Percentiles rank a stretch among this genome's conserved stretches.
phyloP scores from a whole-genome alignment of 1,284 basidiomycete genomes.

The Cutaneotrichosporon dermatis region DNA sequence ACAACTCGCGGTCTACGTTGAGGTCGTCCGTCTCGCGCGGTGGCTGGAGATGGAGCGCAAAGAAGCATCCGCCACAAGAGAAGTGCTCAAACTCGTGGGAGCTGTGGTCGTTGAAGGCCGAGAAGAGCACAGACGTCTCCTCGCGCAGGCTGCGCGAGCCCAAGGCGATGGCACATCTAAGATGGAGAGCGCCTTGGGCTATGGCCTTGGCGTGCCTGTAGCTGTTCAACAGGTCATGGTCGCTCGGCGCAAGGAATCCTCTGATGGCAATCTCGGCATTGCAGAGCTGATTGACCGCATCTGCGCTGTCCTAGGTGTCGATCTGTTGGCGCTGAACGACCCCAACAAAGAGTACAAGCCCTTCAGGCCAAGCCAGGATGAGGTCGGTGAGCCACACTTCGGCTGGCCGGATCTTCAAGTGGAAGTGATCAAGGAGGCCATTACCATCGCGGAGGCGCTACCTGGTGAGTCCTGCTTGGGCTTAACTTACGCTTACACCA shows the following conservation, averaged over 20 bases:
- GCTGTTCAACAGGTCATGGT: constrained; percentile 51
- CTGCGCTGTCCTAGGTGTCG: constrained; percentile 56
- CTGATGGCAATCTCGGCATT: constrained; percentile 73
- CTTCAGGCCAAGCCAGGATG: constrained; percentile 7
- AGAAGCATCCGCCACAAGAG: constrained; percentile 77
- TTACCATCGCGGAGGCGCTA: constrained; percentile 83
- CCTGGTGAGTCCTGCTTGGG: constrained; percentile 58
- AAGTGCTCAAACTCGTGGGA: constrained; percentile 71
- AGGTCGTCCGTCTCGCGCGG: constrained; percentile 67
- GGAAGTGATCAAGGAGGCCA: constrained; percentile 82
- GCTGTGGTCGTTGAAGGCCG: constrained; percentile 62
- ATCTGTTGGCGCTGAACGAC: constrained; percentile 8
- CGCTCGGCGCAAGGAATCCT: constrained; percentile 64
- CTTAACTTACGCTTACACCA: neutral
- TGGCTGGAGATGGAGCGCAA: constrained; percentile 76
- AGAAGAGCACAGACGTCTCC: constrained; percentile 25
- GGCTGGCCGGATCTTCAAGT: constrained; percentile 94
- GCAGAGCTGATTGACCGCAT: constrained; percentile 66
- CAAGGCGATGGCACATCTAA: neutral
- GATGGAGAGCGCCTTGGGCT: neutral
- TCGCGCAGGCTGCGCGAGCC: neutral
- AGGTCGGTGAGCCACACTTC: constrained; percentile 47
- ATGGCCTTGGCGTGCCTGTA: neutral
- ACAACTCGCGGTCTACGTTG: constrained; percentile 64
- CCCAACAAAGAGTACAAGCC: constrained; percentile 14